phyloP scores from a whole-genome alignment of 164 flowering plant species.

The Brasenia schreberi region DNA sequence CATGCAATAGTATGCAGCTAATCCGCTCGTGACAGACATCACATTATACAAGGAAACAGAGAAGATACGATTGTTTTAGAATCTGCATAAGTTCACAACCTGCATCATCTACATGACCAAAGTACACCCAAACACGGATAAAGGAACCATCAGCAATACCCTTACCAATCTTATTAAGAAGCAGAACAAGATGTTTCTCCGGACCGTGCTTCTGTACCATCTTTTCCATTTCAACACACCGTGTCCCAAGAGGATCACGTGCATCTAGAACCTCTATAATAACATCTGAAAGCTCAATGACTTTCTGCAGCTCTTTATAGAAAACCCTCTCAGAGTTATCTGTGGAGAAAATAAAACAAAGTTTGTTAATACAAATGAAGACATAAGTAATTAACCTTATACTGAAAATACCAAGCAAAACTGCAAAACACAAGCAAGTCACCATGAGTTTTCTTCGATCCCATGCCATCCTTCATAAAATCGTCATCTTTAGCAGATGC shows the following conservation, averaged over 20 bases:
- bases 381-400: neutral
- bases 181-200: constrained; percentile 80
- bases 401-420: neutral
- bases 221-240: constrained; percentile 90
- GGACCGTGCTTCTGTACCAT: constrained; percentile 72
- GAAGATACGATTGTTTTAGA: too few species aligned
- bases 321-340: constrained; percentile 75
- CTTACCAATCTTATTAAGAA: constrained; percentile 90
- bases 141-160: neutral
- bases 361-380: neutral
- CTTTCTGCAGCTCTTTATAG: constrained; percentile 87
- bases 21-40: too few species aligned
- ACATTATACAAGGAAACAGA: too few species aligned
- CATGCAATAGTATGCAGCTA: too few species aligned
- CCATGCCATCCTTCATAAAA: constrained; percentile 2
- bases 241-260: constrained; percentile 92
- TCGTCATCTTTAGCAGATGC: neutral
- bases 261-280: constrained; percentile 97
- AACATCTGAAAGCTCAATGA: constrained; percentile 92
- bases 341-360: constrained; percentile 9
- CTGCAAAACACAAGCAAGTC: constrained; percentile 4
- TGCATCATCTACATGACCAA: neutral
- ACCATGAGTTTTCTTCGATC: constrained; percentile 29
- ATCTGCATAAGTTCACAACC: neutral
- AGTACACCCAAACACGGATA: neutral